Evolutionary conservation across 2,329 filamentous ascomycete species (phyloP).

Genomic region (Hypoxylon sp.): DNA sequence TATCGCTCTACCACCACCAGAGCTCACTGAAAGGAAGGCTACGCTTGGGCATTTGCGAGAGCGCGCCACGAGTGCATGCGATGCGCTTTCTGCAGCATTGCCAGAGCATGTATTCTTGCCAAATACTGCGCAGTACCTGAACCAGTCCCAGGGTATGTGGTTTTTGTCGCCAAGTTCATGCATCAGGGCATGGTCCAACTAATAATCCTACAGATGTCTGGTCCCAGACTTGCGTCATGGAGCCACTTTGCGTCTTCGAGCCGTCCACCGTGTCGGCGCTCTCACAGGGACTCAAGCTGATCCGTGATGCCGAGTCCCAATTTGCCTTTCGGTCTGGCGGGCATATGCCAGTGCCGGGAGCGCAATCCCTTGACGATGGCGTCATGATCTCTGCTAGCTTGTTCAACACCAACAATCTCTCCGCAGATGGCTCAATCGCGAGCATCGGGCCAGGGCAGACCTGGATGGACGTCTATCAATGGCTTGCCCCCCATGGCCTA

Average conservation of each 20-base stretch:
- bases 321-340: slow-evolving; percentile 63
- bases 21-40: slow-evolving; percentile 1
- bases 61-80: not conserved
- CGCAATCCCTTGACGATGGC: slow-evolving; percentile 58
- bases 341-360: slow-evolving; percentile 60
- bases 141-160: slow-evolving; percentile 22
- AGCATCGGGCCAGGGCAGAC: slow-evolving; percentile 52
- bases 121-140: slow-evolving; percentile 22
- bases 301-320: slow-evolving; percentile 15
- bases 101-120: slow-evolving; percentile 23
- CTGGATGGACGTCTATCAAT: slow-evolving; percentile 49
- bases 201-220: slow-evolving; percentile 32
- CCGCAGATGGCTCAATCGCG: slow-evolving; percentile 51
- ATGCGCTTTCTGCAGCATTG: slow-evolving; percentile 8
- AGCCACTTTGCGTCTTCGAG: slow-evolving; percentile 37
- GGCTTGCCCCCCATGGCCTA: slow-evolving; percentile 38
- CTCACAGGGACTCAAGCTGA: slow-evolving; percentile 21
- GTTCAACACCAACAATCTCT: slow-evolving; percentile 51
- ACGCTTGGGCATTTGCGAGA: not conserved
- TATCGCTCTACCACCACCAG: not conserved
- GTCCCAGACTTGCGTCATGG: slow-evolving; percentile 31
- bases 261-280: slow-evolving; percentile 16
- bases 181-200: slow-evolving; percentile 7
- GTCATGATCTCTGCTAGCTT: slow-evolving; percentile 51
- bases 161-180: not conserved